phyloP scores from a whole-genome alignment of 2,329 filamentous ascomycete genomes.

The Atkinsonella hypoxylon region DNA sequence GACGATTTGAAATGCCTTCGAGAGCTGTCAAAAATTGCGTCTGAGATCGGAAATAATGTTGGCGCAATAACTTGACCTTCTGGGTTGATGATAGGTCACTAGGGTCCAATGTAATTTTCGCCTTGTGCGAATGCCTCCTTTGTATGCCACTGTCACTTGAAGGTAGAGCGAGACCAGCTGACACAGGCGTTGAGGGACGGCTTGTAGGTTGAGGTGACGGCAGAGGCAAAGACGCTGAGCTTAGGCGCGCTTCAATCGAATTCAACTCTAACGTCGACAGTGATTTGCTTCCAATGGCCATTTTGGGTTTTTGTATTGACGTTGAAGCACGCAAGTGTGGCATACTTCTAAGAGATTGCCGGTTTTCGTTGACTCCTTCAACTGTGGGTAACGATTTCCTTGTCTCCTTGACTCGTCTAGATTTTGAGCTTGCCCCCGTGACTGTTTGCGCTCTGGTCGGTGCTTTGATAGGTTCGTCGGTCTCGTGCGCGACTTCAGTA shows the following conservation, averaged over 20 bases:
- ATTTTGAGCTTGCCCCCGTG: conserved; percentile 34
- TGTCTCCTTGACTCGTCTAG: conserved; percentile 34
- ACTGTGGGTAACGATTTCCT: conserved; percentile 30
- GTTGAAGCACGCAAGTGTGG: conserved; percentile 12
- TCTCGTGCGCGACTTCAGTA: conserved; percentile 17
- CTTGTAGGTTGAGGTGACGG: conserved; percentile 42
- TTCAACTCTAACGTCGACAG: conserved; percentile 40
- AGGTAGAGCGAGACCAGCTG: conserved; percentile 36
- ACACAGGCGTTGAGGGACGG: conserved; percentile 46
- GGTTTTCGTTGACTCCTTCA: conserved; percentile 18
- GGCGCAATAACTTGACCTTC: conserved; percentile 59
- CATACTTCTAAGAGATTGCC: conserved; percentile 14
- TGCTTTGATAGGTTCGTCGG: conserved; percentile 35
- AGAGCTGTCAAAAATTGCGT: conserved; percentile 71
- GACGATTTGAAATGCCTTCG: conserved; percentile 73
- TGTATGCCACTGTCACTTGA: conserved; percentile 34
- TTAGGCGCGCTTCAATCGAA: conserved; percentile 48
- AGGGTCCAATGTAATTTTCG: conserved; percentile 44
- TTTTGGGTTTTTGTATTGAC: conserved; percentile 17
- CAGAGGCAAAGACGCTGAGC: conserved; percentile 55
- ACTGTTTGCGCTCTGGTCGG: conserved; percentile 56
- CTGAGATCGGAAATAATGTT: conserved; percentile 74
- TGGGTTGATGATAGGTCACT: conserved; percentile 52
- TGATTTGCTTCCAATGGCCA: conserved; percentile 27
- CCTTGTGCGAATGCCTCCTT: conserved; percentile 49